Base-by-base conservation (phyloP, 257 asterid genomes). In the Leonotis leonurus region DNA sequence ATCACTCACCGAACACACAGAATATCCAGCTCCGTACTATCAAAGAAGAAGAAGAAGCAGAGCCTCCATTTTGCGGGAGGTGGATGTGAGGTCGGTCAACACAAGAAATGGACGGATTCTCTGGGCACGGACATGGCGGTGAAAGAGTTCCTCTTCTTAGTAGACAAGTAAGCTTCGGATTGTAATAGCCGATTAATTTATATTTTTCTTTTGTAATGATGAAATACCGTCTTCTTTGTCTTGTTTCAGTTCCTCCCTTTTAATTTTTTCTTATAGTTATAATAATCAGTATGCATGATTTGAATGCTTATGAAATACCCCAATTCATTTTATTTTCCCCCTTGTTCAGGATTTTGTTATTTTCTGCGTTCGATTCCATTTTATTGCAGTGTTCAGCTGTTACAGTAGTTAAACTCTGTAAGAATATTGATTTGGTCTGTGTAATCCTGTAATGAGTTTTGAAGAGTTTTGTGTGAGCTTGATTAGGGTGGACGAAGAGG, bases 101-200 rank as follows among this genome's bases (percentile, higher is more conserved):
- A 10, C 51, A 41, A 24, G 36, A 64, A 16, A 74, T 53, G 56
- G 75, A 62, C 29, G 39, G 35, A 57, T 36, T 25, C 57, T 77
- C 85, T 25, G 76, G 77, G 83, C 81, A 77, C 65, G 85, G 84
- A 72, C 77, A 76, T 59, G 88, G 85, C 45, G 26, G 72, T 68
- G 83, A 69, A 9, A 73, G 85, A 36, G 29, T 70, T 56, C 92
- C 89, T 53, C 83, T 81, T 37, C 76, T 86, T 25, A 54, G 44
- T 65, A 32, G 64, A 74, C 83, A 72, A 13, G 95, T 86, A 70
- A 77, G 84, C 13, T 69, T 43, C 16, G 8, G 40, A 58, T 59
- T 32, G 14, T 37, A 2, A 22, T 0, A n/a, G n/a, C n/a, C 24
- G 27, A 18, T 24, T 56, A 0, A 26, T 29, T 13, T 3, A 52